Evolutionary conservation across 148 eudicot genomes (phyloP).

Genomic region (Dianthus caryophyllus): DNA sequence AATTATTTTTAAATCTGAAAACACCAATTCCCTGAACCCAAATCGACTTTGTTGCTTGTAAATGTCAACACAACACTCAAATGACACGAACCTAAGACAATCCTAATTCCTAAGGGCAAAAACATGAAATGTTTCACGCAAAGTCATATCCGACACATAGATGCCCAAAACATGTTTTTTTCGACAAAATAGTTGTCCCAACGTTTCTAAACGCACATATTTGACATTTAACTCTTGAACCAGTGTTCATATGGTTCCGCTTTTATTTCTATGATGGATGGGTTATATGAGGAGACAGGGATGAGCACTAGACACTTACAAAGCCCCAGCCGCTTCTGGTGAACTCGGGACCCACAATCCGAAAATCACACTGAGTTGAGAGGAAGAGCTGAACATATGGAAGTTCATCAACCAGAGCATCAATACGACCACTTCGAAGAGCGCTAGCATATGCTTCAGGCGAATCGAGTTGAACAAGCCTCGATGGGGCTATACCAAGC

Average conservation of each 20-base stretch:
- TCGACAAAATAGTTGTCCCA: too few relatives aligned
- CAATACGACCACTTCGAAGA: slow-evolving; percentile 58
- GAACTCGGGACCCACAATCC: slow-evolving; percentile 80
- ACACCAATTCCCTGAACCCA: too few relatives aligned
- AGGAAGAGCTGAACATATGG: slow-evolving; percentile 80
- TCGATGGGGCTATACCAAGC: slow-evolving; percentile 55
- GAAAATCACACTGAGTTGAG: slow-evolving; percentile 69
- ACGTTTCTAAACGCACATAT: not conserved
- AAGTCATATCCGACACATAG: not conserved
- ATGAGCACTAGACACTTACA: slow-evolving; percentile 46
- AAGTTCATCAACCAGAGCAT: slow-evolving; percentile 84
- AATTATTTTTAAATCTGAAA: not conserved
- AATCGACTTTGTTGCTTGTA: too few relatives aligned
- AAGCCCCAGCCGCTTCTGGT: slow-evolving; percentile 97
- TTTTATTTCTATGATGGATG: not conserved
- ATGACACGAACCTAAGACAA: too few relatives aligned
- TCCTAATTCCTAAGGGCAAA: too few relatives aligned
- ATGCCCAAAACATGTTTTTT: too few relatives aligned
- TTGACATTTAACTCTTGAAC: not conserved
- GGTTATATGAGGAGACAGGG: not conserved
- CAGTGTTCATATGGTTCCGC: not conserved
- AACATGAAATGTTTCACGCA: too few relatives aligned
- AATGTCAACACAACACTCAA: too few relatives aligned
- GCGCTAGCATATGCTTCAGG: slow-evolving; percentile 71
- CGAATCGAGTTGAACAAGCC: slow-evolving; percentile 64